phyloP scores from a whole-genome alignment of 2,329 filamentous ascomycete genomes.

The Zymoseptoria tritici region DNA sequence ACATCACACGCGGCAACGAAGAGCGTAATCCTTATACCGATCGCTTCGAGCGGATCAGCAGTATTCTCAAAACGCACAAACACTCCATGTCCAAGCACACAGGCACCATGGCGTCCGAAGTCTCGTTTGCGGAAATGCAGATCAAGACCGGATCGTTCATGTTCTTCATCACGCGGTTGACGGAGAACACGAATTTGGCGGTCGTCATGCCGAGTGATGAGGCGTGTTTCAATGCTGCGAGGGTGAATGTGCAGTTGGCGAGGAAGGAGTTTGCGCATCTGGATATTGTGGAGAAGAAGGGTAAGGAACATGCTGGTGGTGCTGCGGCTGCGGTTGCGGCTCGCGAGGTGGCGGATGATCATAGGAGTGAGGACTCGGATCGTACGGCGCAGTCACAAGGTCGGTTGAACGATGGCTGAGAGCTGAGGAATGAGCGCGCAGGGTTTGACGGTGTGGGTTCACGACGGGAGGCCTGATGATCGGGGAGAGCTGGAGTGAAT shows the following conservation, averaged over 20 bases:
- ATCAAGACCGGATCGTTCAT: slow-evolving; percentile 77
- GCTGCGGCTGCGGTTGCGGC: slow-evolving; percentile 2
- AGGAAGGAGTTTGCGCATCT: slow-evolving; percentile 69
- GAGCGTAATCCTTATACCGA: slow-evolving; percentile 77
- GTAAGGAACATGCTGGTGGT: slow-evolving; percentile 14
- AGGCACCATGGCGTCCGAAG: slow-evolving; percentile 69
- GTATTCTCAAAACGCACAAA: slow-evolving; percentile 98
- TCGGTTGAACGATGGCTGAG: slow-evolving; percentile 12
- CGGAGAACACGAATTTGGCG: slow-evolving; percentile 94
- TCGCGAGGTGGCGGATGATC: slow-evolving; percentile 13
- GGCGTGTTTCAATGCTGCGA: slow-evolving; percentile 80
- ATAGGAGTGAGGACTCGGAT: slow-evolving; percentile 13
- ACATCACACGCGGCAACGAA: slow-evolving; percentile 70
- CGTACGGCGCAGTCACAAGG: not conserved
- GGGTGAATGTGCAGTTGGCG: slow-evolving; percentile 83
- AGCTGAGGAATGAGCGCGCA: not conserved
- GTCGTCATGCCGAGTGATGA: slow-evolving; percentile 87
- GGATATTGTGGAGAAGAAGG: slow-evolving; percentile 38
- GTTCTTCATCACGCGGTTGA: slow-evolving; percentile 91
- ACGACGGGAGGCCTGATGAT: not conserved
- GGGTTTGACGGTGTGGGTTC: not conserved
- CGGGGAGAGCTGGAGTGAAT: not conserved
- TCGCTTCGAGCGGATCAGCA: slow-evolving; percentile 88
- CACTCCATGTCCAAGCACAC: slow-evolving; percentile 68
- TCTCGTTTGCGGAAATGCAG: slow-evolving; percentile 74